Percentiles rank a stretch among this genome's conserved stretches.
Conservation (phyloP, 1,284 basidiomycete species). For the Apiotrichum siamense region DNA sequence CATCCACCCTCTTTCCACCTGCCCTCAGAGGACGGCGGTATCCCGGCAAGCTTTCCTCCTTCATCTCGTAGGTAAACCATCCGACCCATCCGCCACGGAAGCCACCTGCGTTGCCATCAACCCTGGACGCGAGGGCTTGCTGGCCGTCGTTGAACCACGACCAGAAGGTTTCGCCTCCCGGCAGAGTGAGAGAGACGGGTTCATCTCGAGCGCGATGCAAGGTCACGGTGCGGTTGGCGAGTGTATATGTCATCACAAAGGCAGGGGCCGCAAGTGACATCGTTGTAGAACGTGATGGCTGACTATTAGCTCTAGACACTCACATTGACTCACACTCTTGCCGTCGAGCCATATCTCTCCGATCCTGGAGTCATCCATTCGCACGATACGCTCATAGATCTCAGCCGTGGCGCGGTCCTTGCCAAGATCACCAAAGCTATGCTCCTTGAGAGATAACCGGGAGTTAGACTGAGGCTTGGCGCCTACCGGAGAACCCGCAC, state of each 20-base stretch:
- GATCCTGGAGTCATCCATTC: constrained; percentile 24
- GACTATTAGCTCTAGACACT: background rate
- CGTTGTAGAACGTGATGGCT: constrained; percentile 41
- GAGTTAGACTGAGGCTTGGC: background rate
- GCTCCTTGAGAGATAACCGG: constrained; percentile 21
- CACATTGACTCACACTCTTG: constrained; percentile 33
- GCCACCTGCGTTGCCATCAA: constrained; percentile 15
- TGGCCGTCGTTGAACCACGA: constrained; percentile 39
- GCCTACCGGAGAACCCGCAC: constrained; percentile 8
- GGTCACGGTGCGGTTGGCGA: constrained; percentile 29
- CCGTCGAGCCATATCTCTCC: constrained; percentile 53
- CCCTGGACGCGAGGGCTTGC: constrained; percentile 10
- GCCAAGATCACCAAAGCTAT: constrained; percentile 21
- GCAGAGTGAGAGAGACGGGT: constrained; percentile 7
- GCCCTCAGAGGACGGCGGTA: constrained; percentile 18
- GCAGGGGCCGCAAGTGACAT: constrained; percentile 37
- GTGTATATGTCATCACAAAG: constrained; percentile 43
- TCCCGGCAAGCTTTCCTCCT: constrained; percentile 49
- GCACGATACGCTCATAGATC: constrained; percentile 47
- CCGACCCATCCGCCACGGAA: constrained; percentile 53
- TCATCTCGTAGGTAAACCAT: constrained; percentile 55
- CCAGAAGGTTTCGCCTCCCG: constrained; percentile 38
- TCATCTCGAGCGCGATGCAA: constrained; percentile 19
- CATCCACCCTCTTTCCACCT: constrained; percentile 30
- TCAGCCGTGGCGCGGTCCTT: constrained; percentile 27